Conservation (phyloP, 2,329 filamentous ascomycete species). For the Ophiostoma sp. region DNA sequence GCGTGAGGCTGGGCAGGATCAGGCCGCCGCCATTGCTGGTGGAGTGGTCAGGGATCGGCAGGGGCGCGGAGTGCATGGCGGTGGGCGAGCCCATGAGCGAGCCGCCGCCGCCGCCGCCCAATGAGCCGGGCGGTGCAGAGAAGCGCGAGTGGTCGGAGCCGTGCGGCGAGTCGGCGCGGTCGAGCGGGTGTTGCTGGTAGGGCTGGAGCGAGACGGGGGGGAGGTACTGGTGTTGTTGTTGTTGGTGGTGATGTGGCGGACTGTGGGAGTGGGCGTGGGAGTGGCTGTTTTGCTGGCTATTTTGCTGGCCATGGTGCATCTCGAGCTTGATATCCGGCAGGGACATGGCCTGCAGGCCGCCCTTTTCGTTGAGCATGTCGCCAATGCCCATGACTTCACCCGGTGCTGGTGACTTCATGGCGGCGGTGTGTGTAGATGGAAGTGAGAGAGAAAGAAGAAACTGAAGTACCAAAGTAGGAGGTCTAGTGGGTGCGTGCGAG, state of each 20-base stretch:
- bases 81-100: constrained; percentile 50
- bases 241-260: constrained; percentile 18
- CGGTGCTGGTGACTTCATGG: constrained; percentile 42
- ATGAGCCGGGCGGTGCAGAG: constrained; percentile 37
- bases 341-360: constrained; percentile 34
- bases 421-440: constrained; percentile 19
- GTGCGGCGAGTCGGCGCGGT: constrained; percentile 54
- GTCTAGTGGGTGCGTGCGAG: no score
- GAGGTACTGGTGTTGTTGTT: constrained; percentile 23
- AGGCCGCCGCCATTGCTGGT: constrained; percentile 36
- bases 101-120: constrained; percentile 36
- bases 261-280: not conserved
- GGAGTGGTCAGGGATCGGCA: constrained; percentile 44
- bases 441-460: not conserved
- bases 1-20: constrained; percentile 41
- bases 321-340: constrained; percentile 27
- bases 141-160: constrained; percentile 56
- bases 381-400: constrained; percentile 50
- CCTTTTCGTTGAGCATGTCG: constrained; percentile 50
- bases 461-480: no score
- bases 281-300: not conserved
- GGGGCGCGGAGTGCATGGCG: constrained; percentile 43
- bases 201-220: constrained; percentile 26
- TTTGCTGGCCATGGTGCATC: constrained; percentile 16
- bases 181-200: constrained; percentile 37